Evolutionary conservation across 2,329 filamentous ascomycete species (phyloP).

Genomic region (Fusarium beomiforme): DNA sequence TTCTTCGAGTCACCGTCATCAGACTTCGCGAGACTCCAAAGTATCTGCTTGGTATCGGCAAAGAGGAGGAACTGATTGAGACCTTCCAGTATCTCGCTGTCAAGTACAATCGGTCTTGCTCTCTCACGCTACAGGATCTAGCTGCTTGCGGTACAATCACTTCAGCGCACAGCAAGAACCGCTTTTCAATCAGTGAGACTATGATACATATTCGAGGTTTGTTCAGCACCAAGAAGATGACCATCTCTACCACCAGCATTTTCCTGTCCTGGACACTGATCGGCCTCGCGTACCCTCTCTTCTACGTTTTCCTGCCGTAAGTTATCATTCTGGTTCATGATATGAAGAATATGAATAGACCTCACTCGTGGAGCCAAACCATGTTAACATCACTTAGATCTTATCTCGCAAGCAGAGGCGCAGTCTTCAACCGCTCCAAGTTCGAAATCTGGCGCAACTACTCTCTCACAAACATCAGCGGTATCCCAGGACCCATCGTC

Average conservation of each 20-base stretch:
- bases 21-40: constrained; percentile 12
- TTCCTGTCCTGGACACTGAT: constrained; percentile 58
- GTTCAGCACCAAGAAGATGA: constrained; percentile 11
- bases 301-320: constrained; percentile 76
- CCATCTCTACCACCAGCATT: constrained; percentile 11
- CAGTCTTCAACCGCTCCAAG: background rate
- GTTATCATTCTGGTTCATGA: constrained; percentile 22
- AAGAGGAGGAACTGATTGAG: constrained; percentile 1
- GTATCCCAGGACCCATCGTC: constrained; percentile 75
- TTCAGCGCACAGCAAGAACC: constrained; percentile 48
- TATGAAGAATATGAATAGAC: no score
- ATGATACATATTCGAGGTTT: constrained; percentile 3
- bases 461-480: constrained; percentile 70
- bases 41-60: background rate
- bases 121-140: background rate
- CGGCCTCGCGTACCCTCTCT: constrained; percentile 78
- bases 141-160: constrained; percentile 8
- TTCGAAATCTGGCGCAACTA: constrained; percentile 21
- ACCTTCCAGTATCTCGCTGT: constrained; percentile 3
- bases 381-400: constrained; percentile 41
- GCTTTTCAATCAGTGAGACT: constrained; percentile 46
- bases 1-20: constrained; percentile 10
- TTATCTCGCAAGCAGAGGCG: constrained; percentile 58
- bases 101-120: constrained; percentile 9
- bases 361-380: no score